phyloP scores from a whole-genome alignment of 345 rosid genomes.

The Eucalyptus coolabah region DNA sequence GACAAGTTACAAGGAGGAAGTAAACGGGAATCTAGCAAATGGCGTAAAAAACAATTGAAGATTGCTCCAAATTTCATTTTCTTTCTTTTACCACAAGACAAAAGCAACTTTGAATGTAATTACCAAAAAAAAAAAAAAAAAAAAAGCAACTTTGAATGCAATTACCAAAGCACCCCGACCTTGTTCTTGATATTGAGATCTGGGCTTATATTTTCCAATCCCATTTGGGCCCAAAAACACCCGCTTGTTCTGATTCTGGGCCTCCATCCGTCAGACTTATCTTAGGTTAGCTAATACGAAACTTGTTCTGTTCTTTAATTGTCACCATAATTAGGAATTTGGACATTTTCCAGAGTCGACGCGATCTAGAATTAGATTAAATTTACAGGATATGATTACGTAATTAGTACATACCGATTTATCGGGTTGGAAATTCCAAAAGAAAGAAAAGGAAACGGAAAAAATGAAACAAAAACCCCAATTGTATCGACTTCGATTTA shows the following conservation, averaged over 20 bases:
- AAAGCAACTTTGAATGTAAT: neutral
- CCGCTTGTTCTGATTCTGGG: neutral
- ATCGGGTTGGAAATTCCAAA: neutral
- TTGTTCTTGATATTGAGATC: neutral
- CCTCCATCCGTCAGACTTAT: neutral
- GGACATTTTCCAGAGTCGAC: neutral
- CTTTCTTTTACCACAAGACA: neutral
- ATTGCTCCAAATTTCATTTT: neutral
- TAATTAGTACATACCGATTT: neutral
- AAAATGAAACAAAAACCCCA: neutral
- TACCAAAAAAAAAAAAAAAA: no score
- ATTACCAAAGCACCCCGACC: neutral
- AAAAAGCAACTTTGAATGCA: neutral
- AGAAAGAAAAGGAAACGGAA: neutral
- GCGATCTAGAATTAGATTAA: neutral
- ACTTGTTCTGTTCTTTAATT: neutral
- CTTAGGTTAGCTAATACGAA: neutral
- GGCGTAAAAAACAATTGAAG: neutral
- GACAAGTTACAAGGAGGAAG: neutral
- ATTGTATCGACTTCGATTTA: neutral
- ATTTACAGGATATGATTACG: neutral
- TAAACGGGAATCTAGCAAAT: neutral
- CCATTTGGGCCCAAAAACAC: neutral
- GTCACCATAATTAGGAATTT: neutral
- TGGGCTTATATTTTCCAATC: neutral